Conservation (phyloP, 148 eudicot genomes). For the Agrostemma githago region DNA sequence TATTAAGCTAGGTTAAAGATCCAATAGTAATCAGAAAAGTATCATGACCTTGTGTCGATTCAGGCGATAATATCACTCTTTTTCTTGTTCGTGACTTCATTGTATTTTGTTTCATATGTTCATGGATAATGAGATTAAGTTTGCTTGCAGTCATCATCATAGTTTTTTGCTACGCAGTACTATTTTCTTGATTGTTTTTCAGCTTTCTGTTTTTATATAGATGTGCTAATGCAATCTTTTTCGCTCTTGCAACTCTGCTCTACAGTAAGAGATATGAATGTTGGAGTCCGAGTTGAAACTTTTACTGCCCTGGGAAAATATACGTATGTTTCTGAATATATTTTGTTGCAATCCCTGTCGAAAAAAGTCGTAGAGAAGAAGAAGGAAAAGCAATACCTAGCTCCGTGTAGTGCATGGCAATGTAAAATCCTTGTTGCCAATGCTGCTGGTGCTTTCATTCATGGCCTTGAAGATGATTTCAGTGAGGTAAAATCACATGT, state of each 20-base stretch:
- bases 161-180: neutral
- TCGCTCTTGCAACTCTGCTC: constrained; percentile 60
- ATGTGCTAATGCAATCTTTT: constrained; percentile 4
- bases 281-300: constrained; percentile 64
- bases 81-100: no score
- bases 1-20: no score
- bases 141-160: neutral
- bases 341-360: constrained; percentile 63
- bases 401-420: constrained; percentile 31
- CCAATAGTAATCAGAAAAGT: no score
- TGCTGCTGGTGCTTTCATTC: constrained; percentile 78
- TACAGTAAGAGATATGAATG: constrained; percentile 84
- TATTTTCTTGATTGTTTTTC: neutral
- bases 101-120: no score
- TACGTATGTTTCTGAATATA: constrained; percentile 53
- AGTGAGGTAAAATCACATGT: constrained; percentile 44
- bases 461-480: constrained; percentile 93
- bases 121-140: no score
- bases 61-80: no score
- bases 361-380: constrained; percentile 47
- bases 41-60: no score
- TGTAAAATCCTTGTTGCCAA: constrained; percentile 38
- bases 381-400: constrained; percentile 37
- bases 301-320: constrained; percentile 66
- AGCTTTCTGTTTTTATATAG: neutral